A percentile compares a stretch with the other conserved stretches of the same genome.
phyloP scores from a whole-genome alignment of 768 basidiomycete species.

The Amanita muscaria region DNA sequence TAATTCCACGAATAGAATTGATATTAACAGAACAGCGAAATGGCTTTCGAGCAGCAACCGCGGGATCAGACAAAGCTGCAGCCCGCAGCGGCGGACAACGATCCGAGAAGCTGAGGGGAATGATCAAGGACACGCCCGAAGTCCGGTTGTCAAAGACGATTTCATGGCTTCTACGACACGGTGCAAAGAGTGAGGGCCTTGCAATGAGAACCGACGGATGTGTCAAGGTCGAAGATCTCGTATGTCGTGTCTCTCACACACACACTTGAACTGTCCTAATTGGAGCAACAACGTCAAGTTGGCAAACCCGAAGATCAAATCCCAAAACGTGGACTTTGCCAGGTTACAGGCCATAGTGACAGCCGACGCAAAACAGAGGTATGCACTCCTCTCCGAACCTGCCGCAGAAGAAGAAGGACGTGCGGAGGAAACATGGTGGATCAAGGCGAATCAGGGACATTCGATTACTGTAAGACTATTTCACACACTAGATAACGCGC shows the following conservation, averaged over 20 bases:
- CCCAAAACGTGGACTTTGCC: constrained; percentile 38
- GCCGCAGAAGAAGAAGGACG: constrained; percentile 8
- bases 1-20: background rate
- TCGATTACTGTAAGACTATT: constrained; percentile 53
- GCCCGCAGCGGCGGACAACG: background rate
- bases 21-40: no score
- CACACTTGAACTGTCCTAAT: background rate
- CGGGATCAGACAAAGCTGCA: background rate
- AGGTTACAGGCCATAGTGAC: constrained; percentile 58
- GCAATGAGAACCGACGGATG: constrained; percentile 80
- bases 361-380: constrained; percentile 60
- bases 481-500: background rate
- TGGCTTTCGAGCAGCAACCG: no score
- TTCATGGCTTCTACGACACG: constrained; percentile 86
- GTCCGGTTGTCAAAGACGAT: constrained; percentile 78
- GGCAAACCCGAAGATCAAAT: constrained; percentile 56
- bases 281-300: no score
- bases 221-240: constrained; percentile 73
- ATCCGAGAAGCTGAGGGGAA: constrained; percentile 43
- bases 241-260: constrained; percentile 40
- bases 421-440: constrained; percentile 59
- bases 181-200: constrained; percentile 71
- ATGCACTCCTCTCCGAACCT: constrained; percentile 45
- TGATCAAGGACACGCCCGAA: constrained; percentile 54
- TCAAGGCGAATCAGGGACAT: constrained; percentile 87